Base-by-base conservation (phyloP, 352 stramenopile species). In the Globisporangium emineosum region DNA sequence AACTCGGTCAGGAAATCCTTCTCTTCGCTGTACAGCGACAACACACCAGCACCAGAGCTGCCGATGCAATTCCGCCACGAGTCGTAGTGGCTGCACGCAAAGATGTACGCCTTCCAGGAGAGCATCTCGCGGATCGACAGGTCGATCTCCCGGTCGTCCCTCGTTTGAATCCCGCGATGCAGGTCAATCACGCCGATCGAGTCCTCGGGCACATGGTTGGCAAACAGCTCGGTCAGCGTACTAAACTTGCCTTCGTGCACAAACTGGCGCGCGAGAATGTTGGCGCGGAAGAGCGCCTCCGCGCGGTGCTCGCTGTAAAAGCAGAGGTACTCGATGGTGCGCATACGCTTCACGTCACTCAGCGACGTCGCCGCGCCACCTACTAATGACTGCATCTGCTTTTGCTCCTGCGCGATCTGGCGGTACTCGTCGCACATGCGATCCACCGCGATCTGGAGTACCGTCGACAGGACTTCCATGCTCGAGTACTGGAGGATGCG, bases 91-190 rank as follows among this genome's bases (percentile, higher is more conserved):
- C 72, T 72, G 60, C 67, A 80, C 2, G 85, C 84, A 27, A 77
- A 74, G 25, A 93, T 80, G 62, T 88, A 93, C 40, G 77, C 72
- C 49, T 83, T 77, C 86, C 86, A 95, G 57, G 72, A 90, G 13
- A 94, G 61, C 47, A 84, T 73, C 13, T 90, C 83, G 51, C 86
- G 82, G 29, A 90, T 60, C 9, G 74, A 65, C 8, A 63, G 70
- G 27, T 91, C 81, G 27, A 93, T 74, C 50, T 90, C 81, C 40
- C 71, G 61, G 17, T 79, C 68, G 5, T 71, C 63, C 17, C 70
- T 68, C 9, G 77, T 65, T 40, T 92, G 81, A 3, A 58, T 54
- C 1, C 61, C 47, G 27, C 81, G 79, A 61, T 90, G 79, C 47
- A 87, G 57, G n/a, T 84, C 68, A 3, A 95, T 40, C 7, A 92